phyloP scores from a whole-genome alignment of 2,329 filamentous ascomycete species.

The Nannizziopsis barbatae region DNA sequence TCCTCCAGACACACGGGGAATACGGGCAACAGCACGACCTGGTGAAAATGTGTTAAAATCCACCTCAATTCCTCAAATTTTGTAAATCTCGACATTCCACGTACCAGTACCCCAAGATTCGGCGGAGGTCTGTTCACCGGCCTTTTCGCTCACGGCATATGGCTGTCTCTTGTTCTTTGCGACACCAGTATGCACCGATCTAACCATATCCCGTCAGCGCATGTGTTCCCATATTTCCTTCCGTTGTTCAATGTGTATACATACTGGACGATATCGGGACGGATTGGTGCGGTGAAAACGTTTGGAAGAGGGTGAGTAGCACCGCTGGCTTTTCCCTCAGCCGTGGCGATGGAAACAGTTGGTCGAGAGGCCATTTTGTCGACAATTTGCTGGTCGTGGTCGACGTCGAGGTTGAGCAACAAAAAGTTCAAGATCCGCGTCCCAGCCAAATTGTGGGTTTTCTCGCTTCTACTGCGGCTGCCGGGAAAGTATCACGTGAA shows the following conservation, averaged over 20 bases:
- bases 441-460: slow-evolving; percentile 27
- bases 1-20: slow-evolving; percentile 99
- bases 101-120: slow-evolving; percentile 99
- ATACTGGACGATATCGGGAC: slow-evolving; percentile 97
- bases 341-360: slow-evolving; percentile 93
- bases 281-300: slow-evolving; percentile 96
- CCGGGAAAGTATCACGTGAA: slow-evolving; percentile 9
- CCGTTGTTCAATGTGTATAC: slow-evolving; percentile 24
- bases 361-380: slow-evolving; percentile 80
- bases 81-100: slow-evolving; percentile 34
- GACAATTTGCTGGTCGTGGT: slow-evolving; percentile 27
- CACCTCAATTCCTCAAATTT: slow-evolving; percentile 10
- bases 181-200: slow-evolving; percentile 87
- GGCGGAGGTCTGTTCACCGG: slow-evolving; percentile 98
- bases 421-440: slow-evolving; percentile 21
- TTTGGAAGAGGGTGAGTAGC: slow-evolving; percentile 84
- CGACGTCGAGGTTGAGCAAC: slow-evolving; percentile 14
- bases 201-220: slow-evolving; percentile 30
- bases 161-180: slow-evolving; percentile 99
- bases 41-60: slow-evolving; percentile 13
- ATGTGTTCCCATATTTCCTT: slow-evolving; percentile 1
- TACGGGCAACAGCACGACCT: slow-evolving; percentile 99
- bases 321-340: slow-evolving; percentile 85
- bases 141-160: slow-evolving; percentile 99
- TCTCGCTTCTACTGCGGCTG: slow-evolving; percentile 31